Conservation (phyloP, 2,329 filamentous ascomycete genomes). For the Thermochaetoides dissita region DNA sequence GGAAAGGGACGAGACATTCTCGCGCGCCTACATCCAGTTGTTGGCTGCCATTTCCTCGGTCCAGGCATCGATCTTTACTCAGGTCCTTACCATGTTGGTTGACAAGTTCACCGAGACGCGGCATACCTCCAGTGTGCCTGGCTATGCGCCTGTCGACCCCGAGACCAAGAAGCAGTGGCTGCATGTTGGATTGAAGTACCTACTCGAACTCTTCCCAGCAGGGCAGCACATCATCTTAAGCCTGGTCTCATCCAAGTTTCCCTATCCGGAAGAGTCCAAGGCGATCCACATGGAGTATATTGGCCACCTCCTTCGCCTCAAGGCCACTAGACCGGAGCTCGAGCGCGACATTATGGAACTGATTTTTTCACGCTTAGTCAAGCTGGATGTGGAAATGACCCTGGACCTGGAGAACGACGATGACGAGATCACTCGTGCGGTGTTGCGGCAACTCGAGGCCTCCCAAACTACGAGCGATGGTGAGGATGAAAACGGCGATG, state of each 20-base stretch:
- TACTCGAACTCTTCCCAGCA: constrained; percentile 71
- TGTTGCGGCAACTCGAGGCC: constrained; percentile 41
- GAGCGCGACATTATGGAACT: constrained; percentile 69
- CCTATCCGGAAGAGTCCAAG: constrained; percentile 61
- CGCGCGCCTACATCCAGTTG: constrained; percentile 54
- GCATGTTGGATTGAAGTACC: constrained; percentile 60
- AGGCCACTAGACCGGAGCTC: constrained; percentile 63
- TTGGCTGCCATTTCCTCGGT: constrained; percentile 63
- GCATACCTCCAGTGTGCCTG: constrained; percentile 30
- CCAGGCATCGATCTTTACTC: constrained; percentile 62
- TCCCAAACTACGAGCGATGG: constrained; percentile 22
- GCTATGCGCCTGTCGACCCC: constrained; percentile 45
- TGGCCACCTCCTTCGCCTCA: constrained; percentile 65
- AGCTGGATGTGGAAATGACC: constrained; percentile 91
- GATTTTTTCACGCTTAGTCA: constrained; percentile 75
- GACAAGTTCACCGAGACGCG: constrained; percentile 52
- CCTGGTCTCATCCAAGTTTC: constrained; percentile 55
- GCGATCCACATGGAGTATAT: constrained; percentile 79
- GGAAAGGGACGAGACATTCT: constrained; percentile 49
- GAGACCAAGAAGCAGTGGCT: constrained; percentile 57
- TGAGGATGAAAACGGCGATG: constrained; percentile 29
- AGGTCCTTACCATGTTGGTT: constrained; percentile 68
- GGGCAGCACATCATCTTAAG: constrained; percentile 56
- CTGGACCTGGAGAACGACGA: constrained; percentile 85
- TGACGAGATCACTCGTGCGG: constrained; percentile 66